Conservation (phyloP, 2,329 filamentous ascomycete species). For the Xylaria sp. region DNA sequence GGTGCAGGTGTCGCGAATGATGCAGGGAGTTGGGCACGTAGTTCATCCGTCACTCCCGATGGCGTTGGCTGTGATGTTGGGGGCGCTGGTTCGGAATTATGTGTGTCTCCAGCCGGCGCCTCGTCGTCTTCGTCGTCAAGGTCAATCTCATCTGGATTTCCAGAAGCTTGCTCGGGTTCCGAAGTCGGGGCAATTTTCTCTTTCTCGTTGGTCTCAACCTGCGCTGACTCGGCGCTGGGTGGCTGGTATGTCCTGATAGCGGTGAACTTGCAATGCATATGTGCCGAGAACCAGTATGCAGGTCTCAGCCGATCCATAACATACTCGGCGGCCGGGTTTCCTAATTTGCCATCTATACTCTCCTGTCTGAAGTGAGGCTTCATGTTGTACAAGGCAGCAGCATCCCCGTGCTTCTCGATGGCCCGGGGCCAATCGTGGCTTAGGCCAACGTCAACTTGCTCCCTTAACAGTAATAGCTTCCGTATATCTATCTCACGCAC, state of each 20-base stretch:
- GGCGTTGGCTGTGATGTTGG: slow-evolving; percentile 30
- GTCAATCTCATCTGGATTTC: slow-evolving; percentile 60
- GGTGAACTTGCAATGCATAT: slow-evolving; percentile 88
- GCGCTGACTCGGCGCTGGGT: slow-evolving; percentile 42
- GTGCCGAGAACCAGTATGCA: slow-evolving; percentile 90
- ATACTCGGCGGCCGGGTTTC: slow-evolving; percentile 80
- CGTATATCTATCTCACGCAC: slow-evolving; percentile 89
- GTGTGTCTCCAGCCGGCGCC: slow-evolving; percentile 39
- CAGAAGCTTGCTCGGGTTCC: slow-evolving; percentile 22
- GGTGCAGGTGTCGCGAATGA: slow-evolving; percentile 69
- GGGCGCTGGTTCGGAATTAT: slow-evolving; percentile 28
- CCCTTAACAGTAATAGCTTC: slow-evolving; percentile 84
- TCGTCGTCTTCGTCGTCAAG: slow-evolving; percentile 60
- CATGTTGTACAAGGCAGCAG: slow-evolving; percentile 71
- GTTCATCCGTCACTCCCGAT: slow-evolving; percentile 65
- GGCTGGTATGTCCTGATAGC: slow-evolving; percentile 69
- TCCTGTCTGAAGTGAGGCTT: slow-evolving; percentile 83
- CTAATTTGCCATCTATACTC: slow-evolving; percentile 77
- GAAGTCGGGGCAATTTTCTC: slow-evolving; percentile 25
- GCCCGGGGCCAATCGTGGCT: slow-evolving; percentile 96
- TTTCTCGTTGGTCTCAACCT: slow-evolving; percentile 2
- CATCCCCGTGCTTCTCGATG: slow-evolving; percentile 82
- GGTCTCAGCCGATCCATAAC: slow-evolving; percentile 86
- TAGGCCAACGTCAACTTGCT: slow-evolving; percentile 88
- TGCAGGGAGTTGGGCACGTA: slow-evolving; percentile 79